These are phyloP conservation scores for Didymella pomorum DNA, from an alignment of 2,329 filamentous ascomycete genomes.

Conservation along the genomic window DNA sequence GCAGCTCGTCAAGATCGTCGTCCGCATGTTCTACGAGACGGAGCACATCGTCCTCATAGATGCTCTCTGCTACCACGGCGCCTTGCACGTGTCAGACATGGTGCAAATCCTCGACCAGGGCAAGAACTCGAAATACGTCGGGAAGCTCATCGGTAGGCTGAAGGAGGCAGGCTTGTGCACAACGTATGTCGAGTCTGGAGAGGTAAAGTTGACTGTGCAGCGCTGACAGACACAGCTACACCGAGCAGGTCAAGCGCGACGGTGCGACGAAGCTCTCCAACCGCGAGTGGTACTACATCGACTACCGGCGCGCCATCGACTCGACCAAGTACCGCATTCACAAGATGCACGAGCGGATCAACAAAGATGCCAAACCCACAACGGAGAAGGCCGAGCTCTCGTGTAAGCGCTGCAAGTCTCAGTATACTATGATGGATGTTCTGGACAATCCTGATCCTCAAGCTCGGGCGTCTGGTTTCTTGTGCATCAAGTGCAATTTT, in stretches of 20 bases:
- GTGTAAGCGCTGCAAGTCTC: slow-evolving; percentile 80
- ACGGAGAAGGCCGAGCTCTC: slow-evolving; percentile 89
- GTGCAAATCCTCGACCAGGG: slow-evolving; percentile 76
- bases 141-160: slow-evolving; percentile 85
- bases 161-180: slow-evolving; percentile 85
- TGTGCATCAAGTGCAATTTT: slow-evolving; percentile 79
- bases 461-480: slow-evolving; percentile 68
- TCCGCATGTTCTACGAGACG: slow-evolving; percentile 85
- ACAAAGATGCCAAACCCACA: slow-evolving; percentile 80
- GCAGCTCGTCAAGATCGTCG: slow-evolving; percentile 84
- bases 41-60: slow-evolving; percentile 84
- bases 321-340: slow-evolving; percentile 95
- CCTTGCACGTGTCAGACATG: slow-evolving; percentile 86
- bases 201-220: slow-evolving; percentile 7
- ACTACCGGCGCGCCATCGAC: slow-evolving; percentile 92
- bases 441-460: slow-evolving; percentile 74
- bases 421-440: slow-evolving; percentile 91
- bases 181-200: slow-evolving; percentile 64
- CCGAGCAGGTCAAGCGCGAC: slow-evolving; percentile 78
- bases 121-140: slow-evolving; percentile 90
- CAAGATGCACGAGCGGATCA: slow-evolving; percentile 85
- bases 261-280: slow-evolving; percentile 83
- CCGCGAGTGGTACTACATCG: slow-evolving; percentile 96
- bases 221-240: slow-evolving; percentile 61
- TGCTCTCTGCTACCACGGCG: slow-evolving; percentile 78